Percentiles rank a stretch among this genome's conserved stretches.
These are phyloP conservation scores for Hypseocharis bilobata DNA, from an alignment of 441 rosid species.

Conservation along the genomic window DNA sequence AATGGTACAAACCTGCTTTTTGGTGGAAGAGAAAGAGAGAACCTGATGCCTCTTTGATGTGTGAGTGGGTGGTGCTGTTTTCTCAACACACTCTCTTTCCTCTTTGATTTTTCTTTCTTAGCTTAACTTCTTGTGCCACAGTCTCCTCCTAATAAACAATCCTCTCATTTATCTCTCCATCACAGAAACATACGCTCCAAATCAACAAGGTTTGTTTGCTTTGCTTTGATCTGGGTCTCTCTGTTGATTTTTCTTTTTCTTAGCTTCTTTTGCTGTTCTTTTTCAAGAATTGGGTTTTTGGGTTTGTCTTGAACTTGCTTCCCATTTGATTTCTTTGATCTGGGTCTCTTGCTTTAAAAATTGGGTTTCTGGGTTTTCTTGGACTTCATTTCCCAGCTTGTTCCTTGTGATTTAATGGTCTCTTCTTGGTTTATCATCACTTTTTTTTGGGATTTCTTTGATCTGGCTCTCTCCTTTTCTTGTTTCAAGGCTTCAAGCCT, in stretches of 20 bases:
- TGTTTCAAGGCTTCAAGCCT: background rate
- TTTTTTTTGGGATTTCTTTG: background rate
- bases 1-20: slow-evolving; percentile 24
- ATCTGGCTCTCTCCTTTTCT: slow-evolving; percentile 6
- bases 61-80: slow-evolving; percentile 66
- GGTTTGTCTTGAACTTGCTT: slow-evolving; percentile 14
- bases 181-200: slow-evolving; percentile 11
- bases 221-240: background rate
- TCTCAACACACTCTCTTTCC: slow-evolving; percentile 9
- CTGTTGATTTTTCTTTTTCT: background rate
- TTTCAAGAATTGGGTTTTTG: background rate
- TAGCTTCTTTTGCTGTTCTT: no score
- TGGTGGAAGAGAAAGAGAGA: slow-evolving; percentile 29
- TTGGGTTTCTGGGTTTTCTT: background rate
- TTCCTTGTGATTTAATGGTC: background rate
- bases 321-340: background rate
- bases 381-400: background rate
- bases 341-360: slow-evolving; percentile 1
- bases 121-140: slow-evolving; percentile 21
- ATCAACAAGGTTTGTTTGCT: background rate
- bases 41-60: slow-evolving; percentile 74
- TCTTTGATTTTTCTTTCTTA: slow-evolving; percentile 6
- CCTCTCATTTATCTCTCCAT: slow-evolving; percentile 16
- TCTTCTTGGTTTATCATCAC: no score
- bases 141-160: background rate